Percentiles rank a stretch among this genome's conserved stretches.
These are phyloP conservation scores for Candida endomychidarum DNA, from an alignment of 805 yeast species.

Conservation along the genomic window DNA sequence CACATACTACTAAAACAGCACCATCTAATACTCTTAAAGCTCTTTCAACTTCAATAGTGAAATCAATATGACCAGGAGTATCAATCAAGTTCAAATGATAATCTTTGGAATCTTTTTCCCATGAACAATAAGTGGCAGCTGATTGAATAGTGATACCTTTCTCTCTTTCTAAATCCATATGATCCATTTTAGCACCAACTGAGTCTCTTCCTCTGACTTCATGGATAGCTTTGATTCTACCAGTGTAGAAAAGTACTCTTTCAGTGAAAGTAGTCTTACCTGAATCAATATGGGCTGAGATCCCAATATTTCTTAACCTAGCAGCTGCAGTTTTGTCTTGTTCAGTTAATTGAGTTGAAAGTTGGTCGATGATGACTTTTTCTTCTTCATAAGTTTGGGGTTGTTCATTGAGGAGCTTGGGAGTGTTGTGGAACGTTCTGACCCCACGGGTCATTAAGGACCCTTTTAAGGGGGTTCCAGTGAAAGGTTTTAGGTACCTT, in stretches of 20 bases:
- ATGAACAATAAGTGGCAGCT: conserved; percentile 97
- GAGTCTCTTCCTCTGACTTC: conserved; percentile 96
- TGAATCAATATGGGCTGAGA: conserved; percentile 96
- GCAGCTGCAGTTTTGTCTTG: conserved; percentile 52
- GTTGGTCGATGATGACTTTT: conserved; percentile 62
- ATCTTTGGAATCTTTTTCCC: conserved; percentile 71
- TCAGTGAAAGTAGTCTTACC: conserved; percentile 98
- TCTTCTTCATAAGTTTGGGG: conserved; percentile 68
- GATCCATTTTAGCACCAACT: conserved; percentile 99
- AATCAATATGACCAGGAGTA: conserved; percentile 98
- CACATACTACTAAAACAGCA: conserved; percentile 97
- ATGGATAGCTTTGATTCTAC: conserved; percentile 94
- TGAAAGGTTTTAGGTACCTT: not conserved
- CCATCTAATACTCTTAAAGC: conserved; percentile 98
- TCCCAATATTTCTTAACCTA: conserved; percentile 89
- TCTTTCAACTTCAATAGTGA: conserved; percentile 97
- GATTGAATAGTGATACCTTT: conserved; percentile 98
- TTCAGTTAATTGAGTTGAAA: conserved; percentile 48
- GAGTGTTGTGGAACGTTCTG: conserved; percentile 4
- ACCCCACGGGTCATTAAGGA: too few relatives aligned
- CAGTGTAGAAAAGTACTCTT: conserved; percentile 93
- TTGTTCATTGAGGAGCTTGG: conserved; percentile 9
- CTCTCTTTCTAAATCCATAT: conserved; percentile 97
- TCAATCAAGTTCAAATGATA: conserved; percentile 94
- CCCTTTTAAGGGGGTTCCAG: too few relatives aligned